These are phyloP conservation scores for Phytophthora pinifolia DNA, from an alignment of 352 stramenopile species.

Conservation along the genomic window DNA sequence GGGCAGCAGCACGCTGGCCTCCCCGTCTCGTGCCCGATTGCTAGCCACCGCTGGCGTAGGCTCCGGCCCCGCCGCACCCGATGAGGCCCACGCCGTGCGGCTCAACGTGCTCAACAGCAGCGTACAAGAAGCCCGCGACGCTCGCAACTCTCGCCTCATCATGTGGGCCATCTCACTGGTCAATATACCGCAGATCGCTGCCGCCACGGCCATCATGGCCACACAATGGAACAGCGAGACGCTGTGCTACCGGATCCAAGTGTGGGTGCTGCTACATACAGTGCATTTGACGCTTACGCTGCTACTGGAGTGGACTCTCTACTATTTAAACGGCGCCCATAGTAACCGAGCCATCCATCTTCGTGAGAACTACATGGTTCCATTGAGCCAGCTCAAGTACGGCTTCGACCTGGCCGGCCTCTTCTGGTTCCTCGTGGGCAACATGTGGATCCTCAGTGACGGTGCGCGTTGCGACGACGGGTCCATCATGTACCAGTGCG, in stretches of 20 bases:
- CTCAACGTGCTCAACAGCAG: constrained; percentile 86
- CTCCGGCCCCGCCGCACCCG: constrained; percentile 30
- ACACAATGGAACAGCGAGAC: constrained; percentile 71
- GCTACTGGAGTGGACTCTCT: constrained; percentile 73
- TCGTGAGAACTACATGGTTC: constrained; percentile 68
- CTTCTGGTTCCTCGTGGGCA: constrained; percentile 88
- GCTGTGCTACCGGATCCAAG: constrained; percentile 80
- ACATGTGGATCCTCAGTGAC: constrained; percentile 90
- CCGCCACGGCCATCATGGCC: constrained; percentile 53
- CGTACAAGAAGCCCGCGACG: constrained; percentile 77
- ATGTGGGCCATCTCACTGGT: constrained; percentile 79
- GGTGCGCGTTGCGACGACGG: constrained; percentile 77
- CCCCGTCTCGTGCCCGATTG: constrained; percentile 30
- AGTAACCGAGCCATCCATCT: constrained; percentile 61
- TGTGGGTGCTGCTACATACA: constrained; percentile 82
- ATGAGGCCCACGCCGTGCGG: constrained; percentile 78
- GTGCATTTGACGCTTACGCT: constrained; percentile 68
- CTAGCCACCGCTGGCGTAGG: constrained; percentile 29
- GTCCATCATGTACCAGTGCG: constrained; percentile 77
- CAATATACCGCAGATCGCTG: constrained; percentile 76
- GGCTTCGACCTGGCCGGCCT: constrained; percentile 69
- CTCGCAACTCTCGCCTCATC: constrained; percentile 77
- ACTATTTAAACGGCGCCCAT: constrained; percentile 61
- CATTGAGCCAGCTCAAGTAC: constrained; percentile 81
- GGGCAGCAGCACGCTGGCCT: constrained; percentile 23